Evolutionary conservation across 768 basidiomycete genomes (phyloP).

Genomic region (Gelatoporia subvermispora): DNA sequence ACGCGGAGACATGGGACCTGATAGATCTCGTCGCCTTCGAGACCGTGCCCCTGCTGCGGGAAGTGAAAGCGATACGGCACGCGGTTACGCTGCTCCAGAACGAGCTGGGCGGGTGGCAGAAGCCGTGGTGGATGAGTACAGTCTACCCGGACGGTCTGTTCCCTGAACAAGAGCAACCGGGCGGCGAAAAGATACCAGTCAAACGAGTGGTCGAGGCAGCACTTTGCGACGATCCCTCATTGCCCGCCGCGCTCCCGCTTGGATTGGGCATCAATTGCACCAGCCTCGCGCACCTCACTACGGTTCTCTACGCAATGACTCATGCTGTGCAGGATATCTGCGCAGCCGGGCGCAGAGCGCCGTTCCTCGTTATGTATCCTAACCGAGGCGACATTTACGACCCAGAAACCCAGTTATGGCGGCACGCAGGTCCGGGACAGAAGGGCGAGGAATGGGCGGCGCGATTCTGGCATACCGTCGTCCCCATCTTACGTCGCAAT

Average conservation of each 20-base stretch:
- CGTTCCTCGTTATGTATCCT: conserved; percentile 67
- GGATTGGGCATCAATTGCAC: conserved; percentile 80
- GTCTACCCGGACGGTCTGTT: conserved; percentile 52
- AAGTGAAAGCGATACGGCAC: conserved; percentile 58
- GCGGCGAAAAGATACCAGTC: conserved; percentile 23
- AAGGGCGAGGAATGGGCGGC: conserved; percentile 33
- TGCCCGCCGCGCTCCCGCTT: conserved; percentile 31
- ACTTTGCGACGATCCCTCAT: conserved; percentile 16
- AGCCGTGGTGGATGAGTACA: conserved; percentile 74
- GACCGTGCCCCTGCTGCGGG: conserved; percentile 65
- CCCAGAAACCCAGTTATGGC: conserved; percentile 38
- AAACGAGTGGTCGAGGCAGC: conserved; percentile 41
- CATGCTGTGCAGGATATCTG: conserved; percentile 1
- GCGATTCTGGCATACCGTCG: conserved; percentile 23
- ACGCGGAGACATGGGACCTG: conserved; percentile 45
- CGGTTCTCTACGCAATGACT: conserved; percentile 36
- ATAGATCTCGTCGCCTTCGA: conserved; percentile 73
- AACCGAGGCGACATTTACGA: conserved; percentile 63
- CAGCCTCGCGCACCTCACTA: conserved; percentile 36
- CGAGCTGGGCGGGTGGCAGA: conserved; percentile 22
- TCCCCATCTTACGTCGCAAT: conserved; percentile 11
- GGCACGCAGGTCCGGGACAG: conserved; percentile 1
- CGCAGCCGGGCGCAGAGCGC: conserved; percentile 20
- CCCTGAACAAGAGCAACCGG: conserved; percentile 33
- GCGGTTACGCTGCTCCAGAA: conserved; percentile 43